Base-by-base conservation (phyloP, 179 eudicot species). In the Camellia oleifera region DNA sequence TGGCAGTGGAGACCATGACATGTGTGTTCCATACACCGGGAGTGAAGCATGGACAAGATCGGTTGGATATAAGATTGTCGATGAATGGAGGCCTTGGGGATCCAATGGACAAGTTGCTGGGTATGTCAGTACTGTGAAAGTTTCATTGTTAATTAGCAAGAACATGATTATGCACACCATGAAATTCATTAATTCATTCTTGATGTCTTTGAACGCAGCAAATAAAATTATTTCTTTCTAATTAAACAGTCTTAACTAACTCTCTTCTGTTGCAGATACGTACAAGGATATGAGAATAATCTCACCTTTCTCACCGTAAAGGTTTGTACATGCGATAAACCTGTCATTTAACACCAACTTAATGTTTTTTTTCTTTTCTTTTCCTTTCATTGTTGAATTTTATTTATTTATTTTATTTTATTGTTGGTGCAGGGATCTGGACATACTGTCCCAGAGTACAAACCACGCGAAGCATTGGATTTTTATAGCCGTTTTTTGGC, bases 21-120 rank as follows among this genome's bases (percentile, higher is more conserved):
- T 94, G 97, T 90, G 93, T 75, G 97, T 94, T 23, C 98, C 98
- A 11, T 94, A 56, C 77, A 94, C 93, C 17, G 98, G 94, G 46
- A 92, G 89, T 48, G 87, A 92, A 89, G 92, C 92, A 66, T 94
- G 98, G 97, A 90, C 94, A 14, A 85, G 90, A 74, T 91, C 98
- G 54, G 52, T 94, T 63, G 98, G 97, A 57, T 92, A 92, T 78
- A 88, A 89, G 73, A 82, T 82, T 53, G 81, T 88, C 46, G 94
- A 90, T 11, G 91, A 91, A 79, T 93, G 98, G 94, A 92, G 94
- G 83, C 89, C 96, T 18, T 93, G 97, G 98, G 56, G 17, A 11
- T 90, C 89, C 17, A 79, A 88, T 67, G 85, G 74, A 56, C 97
- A 92, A 88, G 85, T 92, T 81, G 89, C 94, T 17, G 97, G 95